Evolutionary conservation across 2,329 filamentous ascomycete genomes (phyloP).

Genomic region (Penicillium sp.): DNA sequence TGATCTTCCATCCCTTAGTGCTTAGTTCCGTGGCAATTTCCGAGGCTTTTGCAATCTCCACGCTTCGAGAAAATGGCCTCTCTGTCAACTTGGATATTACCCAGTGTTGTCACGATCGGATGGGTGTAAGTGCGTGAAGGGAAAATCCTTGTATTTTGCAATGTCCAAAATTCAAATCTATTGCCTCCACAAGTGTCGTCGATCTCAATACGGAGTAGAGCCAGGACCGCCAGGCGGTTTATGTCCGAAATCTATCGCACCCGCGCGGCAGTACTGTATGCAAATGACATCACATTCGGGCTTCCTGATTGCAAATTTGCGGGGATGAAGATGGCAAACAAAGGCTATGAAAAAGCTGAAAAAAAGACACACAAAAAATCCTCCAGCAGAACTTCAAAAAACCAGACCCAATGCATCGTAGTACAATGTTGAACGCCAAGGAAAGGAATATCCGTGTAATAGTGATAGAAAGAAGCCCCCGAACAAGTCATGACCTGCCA

Average conservation of each 20-base stretch:
- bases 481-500: background rate
- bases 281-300: constrained; percentile 13
- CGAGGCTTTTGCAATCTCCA: background rate
- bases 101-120: background rate
- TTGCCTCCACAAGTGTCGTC: background rate
- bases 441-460: background rate
- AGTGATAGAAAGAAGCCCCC: background rate
- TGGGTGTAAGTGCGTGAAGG: no score
- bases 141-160: no score
- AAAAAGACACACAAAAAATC: background rate
- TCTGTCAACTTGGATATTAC: background rate
- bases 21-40: background rate
- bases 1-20: background rate
- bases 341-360: no score
- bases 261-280: constrained; percentile 16
- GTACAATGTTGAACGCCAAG: constrained; percentile 2
- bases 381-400: constrained; percentile 1
- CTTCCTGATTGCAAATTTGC: background rate
- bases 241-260: constrained; percentile 3
- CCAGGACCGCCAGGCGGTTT: background rate
- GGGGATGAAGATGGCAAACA: background rate
- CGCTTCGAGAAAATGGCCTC: background rate
- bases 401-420: constrained; percentile 8
- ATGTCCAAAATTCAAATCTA: no score
- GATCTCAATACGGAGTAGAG: background rate